Evolutionary conservation across 2,329 filamentous ascomycete species (phyloP), one percentile per base, ranked within the genome.

Genomic region (Pseudocercospora ulei): DNA sequence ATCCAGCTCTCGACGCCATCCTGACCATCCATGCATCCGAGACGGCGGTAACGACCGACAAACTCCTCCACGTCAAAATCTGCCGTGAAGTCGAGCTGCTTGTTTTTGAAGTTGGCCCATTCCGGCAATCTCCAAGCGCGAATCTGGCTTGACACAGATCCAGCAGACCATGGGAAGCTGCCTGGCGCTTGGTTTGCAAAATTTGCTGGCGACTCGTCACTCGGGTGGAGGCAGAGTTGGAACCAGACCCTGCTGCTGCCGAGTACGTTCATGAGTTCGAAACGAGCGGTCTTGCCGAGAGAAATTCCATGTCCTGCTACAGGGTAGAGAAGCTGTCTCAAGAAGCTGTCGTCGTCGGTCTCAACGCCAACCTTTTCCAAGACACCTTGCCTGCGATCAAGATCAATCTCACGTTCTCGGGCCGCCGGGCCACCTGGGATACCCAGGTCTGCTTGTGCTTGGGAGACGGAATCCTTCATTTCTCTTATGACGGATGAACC

Each of bases 51-150:
- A 28, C 90, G 78, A 51, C 80, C 77, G 12, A 78, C 74, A 54
- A 98, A 96, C 59, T 98, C 90, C 9, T 94, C 84, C 3, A 87
- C 68, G 54, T 98, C 90, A 51, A 96, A 98, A 56, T 98, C 90
- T 1, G 87, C 85, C 0, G 90, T 98, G 62, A 93, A 98, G 58
- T 98, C 90, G 2, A 96, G 75, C 53, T 81, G 78, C 59, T 84
- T 85, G 60, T 87, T 92, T 34, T 90, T 76, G 39, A 88, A 78
- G 58, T 96, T 98, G 1, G 87, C 84, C 90, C 90, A 98, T 61
- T 98, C 90, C 0, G 90, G 82, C 9, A 98, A 69, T 54, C 90
- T 76, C 88, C 90, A 98, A 2, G 86, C 76, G 11, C 90, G 82
- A 11, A 98, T 73, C 61, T 98, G 90, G 41, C 86, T 80, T 2